phyloP scores from a whole-genome alignment of 768 basidiomycete genomes.

The Termitomyces sp. region DNA sequence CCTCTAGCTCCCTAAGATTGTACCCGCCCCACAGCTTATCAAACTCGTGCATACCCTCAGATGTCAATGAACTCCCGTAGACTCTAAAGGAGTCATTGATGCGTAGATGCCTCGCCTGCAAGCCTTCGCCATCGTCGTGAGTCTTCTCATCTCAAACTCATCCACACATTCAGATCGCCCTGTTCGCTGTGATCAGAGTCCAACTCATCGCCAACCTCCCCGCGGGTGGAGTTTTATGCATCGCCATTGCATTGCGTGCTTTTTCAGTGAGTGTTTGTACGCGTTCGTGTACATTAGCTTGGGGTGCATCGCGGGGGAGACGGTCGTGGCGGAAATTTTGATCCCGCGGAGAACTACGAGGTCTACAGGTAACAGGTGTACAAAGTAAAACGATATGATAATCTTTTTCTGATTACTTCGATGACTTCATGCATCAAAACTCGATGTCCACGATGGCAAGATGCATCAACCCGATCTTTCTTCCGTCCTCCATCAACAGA shows the following conservation, averaged over 20 bases:
- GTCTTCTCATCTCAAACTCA: neutral
- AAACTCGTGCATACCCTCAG: conserved; percentile 2
- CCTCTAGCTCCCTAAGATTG: conserved; percentile 8
- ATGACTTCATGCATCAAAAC: too few relatives aligned
- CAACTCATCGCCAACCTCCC: conserved; percentile 16
- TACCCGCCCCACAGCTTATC: neutral
- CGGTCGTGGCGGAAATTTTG: too few relatives aligned
- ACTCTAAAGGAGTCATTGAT: too few relatives aligned
- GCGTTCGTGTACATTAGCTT: conserved; percentile 13
- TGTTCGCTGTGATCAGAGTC: conserved; percentile 15
- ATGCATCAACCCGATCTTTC: too few relatives aligned
- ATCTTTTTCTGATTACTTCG: too few relatives aligned
- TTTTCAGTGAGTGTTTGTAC: conserved; percentile 14
- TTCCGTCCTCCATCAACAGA: too few relatives aligned
- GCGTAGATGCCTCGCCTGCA: too few relatives aligned
- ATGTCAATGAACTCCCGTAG: conserved; percentile 19
- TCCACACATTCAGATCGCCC: conserved; percentile 11
- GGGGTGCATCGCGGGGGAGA: conserved; percentile 12
- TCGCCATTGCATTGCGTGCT: conserved; percentile 15
- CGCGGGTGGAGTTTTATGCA: conserved; percentile 16
- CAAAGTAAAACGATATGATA: too few relatives aligned
- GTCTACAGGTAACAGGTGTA: too few relatives aligned
- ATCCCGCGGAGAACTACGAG: too few relatives aligned
- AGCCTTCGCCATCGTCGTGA: too few relatives aligned
- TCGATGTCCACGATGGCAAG: too few relatives aligned